phyloP scores from a whole-genome alignment of 2,329 filamentous ascomycete genomes.

The Pseudocercospora fijiensis region DNA sequence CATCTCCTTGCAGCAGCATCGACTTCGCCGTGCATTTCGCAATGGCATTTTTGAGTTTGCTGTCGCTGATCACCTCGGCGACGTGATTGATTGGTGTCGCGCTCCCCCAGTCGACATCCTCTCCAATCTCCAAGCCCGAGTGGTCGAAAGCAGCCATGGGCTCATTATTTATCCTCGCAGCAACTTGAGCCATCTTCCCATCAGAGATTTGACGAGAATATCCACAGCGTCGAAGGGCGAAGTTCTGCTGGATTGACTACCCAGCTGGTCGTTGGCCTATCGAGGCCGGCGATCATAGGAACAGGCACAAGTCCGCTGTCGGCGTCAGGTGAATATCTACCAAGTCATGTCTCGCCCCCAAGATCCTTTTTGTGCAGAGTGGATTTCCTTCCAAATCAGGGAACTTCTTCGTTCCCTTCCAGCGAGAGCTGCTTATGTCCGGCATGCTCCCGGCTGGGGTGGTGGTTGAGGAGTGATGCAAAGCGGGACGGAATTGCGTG shows the following conservation, averaged over 20 bases:
- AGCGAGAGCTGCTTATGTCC: neutral
- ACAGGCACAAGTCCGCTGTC: neutral
- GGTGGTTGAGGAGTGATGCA: neutral
- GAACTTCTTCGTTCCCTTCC: neutral
- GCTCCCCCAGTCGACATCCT: constrained; percentile 26
- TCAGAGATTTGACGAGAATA: no score
- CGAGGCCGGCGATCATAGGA: neutral
- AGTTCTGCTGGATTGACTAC: constrained; percentile 6
- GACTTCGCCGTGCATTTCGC: constrained; percentile 16
- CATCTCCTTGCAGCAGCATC: constrained; percentile 3
- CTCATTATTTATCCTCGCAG: neutral
- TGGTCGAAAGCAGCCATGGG: constrained; percentile 14
- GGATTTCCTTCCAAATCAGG: neutral
- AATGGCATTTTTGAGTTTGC: constrained; percentile 17
- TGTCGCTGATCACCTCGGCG: constrained; percentile 19
- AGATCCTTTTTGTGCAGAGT: no score
- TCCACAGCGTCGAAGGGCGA: no score
- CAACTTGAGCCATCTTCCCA: constrained; percentile 16
- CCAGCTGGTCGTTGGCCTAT: constrained; percentile 9
- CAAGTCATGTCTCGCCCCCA: neutral
- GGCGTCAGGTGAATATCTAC: neutral
- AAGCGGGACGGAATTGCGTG: constrained; percentile 6
- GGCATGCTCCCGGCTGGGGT: constrained; percentile 1
- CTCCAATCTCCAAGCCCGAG: constrained; percentile 10
- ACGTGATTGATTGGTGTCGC: constrained; percentile 22